Evolutionary conservation across 108 stramenopile genomes (phyloP).

Genomic region (Nannochloropsis salina): DNA sequence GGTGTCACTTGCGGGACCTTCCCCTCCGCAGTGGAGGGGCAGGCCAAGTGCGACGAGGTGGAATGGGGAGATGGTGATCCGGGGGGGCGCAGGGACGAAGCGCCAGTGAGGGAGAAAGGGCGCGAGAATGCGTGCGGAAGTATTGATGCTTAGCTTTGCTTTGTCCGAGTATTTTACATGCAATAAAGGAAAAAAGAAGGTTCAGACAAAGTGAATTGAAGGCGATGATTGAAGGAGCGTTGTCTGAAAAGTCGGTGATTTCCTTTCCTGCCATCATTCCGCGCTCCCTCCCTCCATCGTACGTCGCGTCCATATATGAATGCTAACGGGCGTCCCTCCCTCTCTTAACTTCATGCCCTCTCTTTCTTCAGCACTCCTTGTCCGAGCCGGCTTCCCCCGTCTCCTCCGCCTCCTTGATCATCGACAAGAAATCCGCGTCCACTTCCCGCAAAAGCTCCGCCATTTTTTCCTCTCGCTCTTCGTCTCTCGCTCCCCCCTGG

Average conservation of each 20-base stretch:
- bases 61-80: too few relatives aligned
- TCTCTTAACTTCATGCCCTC: neutral
- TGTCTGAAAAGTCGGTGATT: neutral
- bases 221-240: neutral
- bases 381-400: too few relatives aligned
- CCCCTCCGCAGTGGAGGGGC: too few relatives aligned
- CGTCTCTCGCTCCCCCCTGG: constrained; percentile 43
- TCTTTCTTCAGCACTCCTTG: too few relatives aligned
- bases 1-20: too few relatives aligned
- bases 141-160: too few relatives aligned
- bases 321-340: neutral
- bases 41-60: too few relatives aligned
- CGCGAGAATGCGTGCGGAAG: neutral
- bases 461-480: constrained; percentile 50
- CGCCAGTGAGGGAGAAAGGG: neutral
- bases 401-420: constrained; percentile 62
- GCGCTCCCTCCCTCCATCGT: neutral
- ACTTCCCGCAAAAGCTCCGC: constrained; percentile 51
- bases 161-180: too few relatives aligned
- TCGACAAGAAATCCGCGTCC: constrained; percentile 53
- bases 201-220: neutral
- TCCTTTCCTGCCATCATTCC: neutral
- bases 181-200: neutral
- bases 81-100: too few relatives aligned
- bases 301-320: neutral